Base-by-base conservation (phyloP, 192 early-diverging fungal species). In the Backusella circina region DNA sequence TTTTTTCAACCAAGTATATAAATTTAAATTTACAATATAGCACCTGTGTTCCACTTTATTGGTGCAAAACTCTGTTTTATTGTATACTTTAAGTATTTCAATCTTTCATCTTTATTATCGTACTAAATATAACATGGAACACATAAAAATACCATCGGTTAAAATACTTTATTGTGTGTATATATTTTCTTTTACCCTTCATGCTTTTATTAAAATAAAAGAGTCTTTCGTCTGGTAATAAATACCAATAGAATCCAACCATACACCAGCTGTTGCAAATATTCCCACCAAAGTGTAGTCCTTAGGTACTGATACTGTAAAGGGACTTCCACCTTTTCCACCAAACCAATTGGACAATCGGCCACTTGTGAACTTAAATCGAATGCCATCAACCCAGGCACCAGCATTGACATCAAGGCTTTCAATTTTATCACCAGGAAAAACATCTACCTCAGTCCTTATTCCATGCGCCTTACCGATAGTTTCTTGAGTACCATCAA, bases 301-400 rank as follows among this genome's bases (percentile, higher is more conserved):
- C 5, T 73, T 38, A 5, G 90, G 90, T 37, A 84, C 79, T 71
- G 80, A 73, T n/a, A 91, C 38, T 7, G 84, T 51, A n/a, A 75
- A 77, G 18, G 72, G 69, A 35, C 50, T 76, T 1, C 90, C 90
- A 39, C 88, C 86, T 2, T 21, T 74, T 18, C 88, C 84, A 74
- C 90, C 90, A 68, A 78, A 83, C 90, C 90, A 92, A 16, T 79
- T 85, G 68, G 77, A 84, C n/a, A 72, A 64, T 12, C 79, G 80
- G 39, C 90, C 88, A n/a, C 68, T 75, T 28, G 76, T 79, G 3
- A 87, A 87, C 41, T 84, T 73, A 74, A 90, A 83, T 79, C 88
- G 86, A 0, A 92, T 36, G 0, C 90, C 89, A 70, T 92, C 90
- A 67, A 92, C 81, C 85, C 86, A 91, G 51, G 77, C 82, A 23